These are phyloP conservation scores for Suillus clintonianus DNA, from an alignment of 768 basidiomycete species.

Conservation along the genomic window DNA sequence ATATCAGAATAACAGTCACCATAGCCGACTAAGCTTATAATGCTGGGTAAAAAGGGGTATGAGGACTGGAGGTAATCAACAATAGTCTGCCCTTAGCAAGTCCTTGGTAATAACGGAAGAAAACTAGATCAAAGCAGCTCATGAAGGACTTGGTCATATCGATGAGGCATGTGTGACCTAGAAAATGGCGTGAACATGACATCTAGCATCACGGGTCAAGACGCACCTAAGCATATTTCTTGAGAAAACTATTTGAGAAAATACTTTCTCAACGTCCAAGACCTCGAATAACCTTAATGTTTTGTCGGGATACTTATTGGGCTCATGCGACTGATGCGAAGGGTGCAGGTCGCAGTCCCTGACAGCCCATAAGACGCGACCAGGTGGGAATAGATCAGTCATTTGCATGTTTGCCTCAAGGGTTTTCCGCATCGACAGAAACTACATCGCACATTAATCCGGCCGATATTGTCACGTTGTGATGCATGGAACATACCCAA, in stretches of 20 bases:
- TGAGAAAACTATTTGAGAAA: constrained; percentile 79
- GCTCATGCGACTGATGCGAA: constrained; percentile 41
- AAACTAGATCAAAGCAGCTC: constrained; percentile 52
- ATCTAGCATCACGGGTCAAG: constrained; percentile 2
- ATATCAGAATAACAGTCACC: neutral
- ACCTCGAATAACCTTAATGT: constrained; percentile 70
- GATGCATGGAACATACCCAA: constrained; percentile 44
- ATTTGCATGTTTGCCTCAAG: constrained; percentile 83
- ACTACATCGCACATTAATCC: constrained; percentile 53
- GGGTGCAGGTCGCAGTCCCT: constrained; percentile 71
- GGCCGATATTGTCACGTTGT: constrained; percentile 43
- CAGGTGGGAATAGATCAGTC: constrained; percentile 73
- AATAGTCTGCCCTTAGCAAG: neutral
- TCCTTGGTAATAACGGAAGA: neutral
- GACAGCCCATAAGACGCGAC: constrained; percentile 78
- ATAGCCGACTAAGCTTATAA: neutral
- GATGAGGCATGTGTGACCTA: constrained; percentile 78
- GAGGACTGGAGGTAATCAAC: neutral
- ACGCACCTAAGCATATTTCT: constrained; percentile 79
- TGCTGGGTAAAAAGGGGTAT: neutral
- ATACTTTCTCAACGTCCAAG: constrained; percentile 72
- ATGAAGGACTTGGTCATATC: constrained; percentile 75
- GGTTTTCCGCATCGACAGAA: constrained; percentile 78
- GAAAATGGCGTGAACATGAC: neutral
- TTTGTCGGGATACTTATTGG: constrained; percentile 17